Base-by-base conservation (phyloP, 768 basidiomycete species). In the Kwoniella botswanensis region DNA sequence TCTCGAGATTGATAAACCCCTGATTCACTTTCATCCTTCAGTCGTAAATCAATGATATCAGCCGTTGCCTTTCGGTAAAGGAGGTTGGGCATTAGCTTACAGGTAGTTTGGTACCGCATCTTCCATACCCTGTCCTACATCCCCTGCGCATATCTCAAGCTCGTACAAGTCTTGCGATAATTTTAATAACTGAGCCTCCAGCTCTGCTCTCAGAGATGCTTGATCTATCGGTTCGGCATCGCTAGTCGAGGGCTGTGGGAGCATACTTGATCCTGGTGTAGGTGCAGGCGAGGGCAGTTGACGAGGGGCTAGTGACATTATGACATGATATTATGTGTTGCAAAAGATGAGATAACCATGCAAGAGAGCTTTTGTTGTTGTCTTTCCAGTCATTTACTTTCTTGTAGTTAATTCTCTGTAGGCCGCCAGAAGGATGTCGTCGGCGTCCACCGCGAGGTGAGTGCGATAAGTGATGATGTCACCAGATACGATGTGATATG, bases 131-230 rank as follows among this genome's bases (percentile, higher is more conserved):
- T 59, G 29, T 9, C 68, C 74, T 3, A 81, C 79, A 53, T 81
- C 79, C 13, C 79, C 79, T 0, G 79, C 77, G 43, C 79, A 81
- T 18, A 81, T 73, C 63, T 81, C 79, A 73, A 81, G 66, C 67
- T 81, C 79, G 64, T 76, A 81, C 55, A 81, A 66, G 54, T 79
- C 77, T 61, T 81, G 79, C 53, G 65, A 69, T n/a, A 81, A 66
- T 12, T 65, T 63, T 42, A 79, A 63, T 11, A 81, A 65, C 35
- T 73, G 64, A 21, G 21, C 52, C 21, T 81, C 79, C 11, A 77
- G 50, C 21, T 73, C 63, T 10, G 62, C 60, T 11, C 78, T 67
- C 29, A 79, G 29, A 5, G 44, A 50, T 13, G 74, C 68, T 52
- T 75, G 76, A 22, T 74, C 75, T 1, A 42, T 15, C 24, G 59